Evolutionary conservation across 2,329 filamentous ascomycete genomes (phyloP), one percentile per base, ranked within the genome.

Genomic region (Xylaria sp.): DNA sequence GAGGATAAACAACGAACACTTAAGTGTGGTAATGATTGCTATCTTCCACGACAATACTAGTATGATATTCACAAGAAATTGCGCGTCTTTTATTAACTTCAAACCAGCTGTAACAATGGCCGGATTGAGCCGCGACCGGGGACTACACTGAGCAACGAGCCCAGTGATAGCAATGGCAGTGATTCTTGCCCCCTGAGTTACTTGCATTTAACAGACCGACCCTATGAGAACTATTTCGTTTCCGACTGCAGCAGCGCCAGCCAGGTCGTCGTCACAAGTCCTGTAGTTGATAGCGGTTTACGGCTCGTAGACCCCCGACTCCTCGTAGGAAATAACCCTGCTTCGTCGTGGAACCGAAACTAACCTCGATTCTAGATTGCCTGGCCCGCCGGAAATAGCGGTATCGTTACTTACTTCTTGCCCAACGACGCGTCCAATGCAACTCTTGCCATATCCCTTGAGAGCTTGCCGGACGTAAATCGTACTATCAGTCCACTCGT

Each of bases 361-460:
- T 59, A 46, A 69, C 33, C 6, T 20, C n/a, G 6, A 56, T 17
- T 64, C 26, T 46, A 64, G 67, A 64, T 77, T 69, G 89, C 89
- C 9, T 91, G 88, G 88, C 88, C 89, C 7, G 87, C 88, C 9
- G 89, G 89, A 1, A 89, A 91, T 72, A 90, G 88, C 61, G 89
- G 89, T 0, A 81, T 86, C 31, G 84, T 84, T 4, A 80, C 84
- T 0, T 89, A 85, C 72, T 91, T 91, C 70, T 79, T 82, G 15
- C 86, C 89, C 0, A 79, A 84, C 58, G 84, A 84, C 71, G 85
- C 84, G 2, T 73, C 81, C 15, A 87, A 88, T 67, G 87, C 87
- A 1, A 83, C 82, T 1, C 79, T 91, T 1, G 81, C 80, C 1
- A 83, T 91, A 53, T 75, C 80, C 9, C 77, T 90, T 6, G 80